These are phyloP conservation scores for Pichia cactophila DNA, from an alignment of 1,139 yeast species.

Conservation along the genomic window DNA sequence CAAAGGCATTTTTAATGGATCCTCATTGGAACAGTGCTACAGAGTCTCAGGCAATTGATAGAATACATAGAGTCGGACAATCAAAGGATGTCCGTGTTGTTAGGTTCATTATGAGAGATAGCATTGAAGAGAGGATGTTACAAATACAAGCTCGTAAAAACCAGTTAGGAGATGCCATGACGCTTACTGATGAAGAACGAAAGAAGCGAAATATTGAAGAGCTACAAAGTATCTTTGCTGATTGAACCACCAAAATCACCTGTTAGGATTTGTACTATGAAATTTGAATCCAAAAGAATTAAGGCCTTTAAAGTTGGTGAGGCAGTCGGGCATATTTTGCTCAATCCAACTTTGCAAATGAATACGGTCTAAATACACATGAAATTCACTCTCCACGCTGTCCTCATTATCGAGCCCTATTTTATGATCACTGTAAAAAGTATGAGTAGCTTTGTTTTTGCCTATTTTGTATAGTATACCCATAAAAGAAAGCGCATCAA, in stretches of 20 bases:
- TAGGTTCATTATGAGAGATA: slow-evolving; percentile 72
- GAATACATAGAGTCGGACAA: slow-evolving; percentile 91
- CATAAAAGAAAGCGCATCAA: slow-evolving; percentile 58
- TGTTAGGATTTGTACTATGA: not conserved
- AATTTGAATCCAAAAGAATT: not conserved
- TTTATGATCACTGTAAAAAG: slow-evolving; percentile 23
- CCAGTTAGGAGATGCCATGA: slow-evolving; percentile 79
- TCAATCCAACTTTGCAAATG: slow-evolving; percentile 25
- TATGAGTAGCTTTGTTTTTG: slow-evolving; percentile 19
- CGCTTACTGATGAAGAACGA: slow-evolving; percentile 67
- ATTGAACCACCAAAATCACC: not conserved
- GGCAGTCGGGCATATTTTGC: slow-evolving; percentile 12
- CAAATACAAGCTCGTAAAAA: slow-evolving; percentile 80
- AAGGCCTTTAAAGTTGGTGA: not conserved
- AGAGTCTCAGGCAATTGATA: slow-evolving; percentile 92
- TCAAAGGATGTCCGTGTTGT: slow-evolving; percentile 61
- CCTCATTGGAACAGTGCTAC: slow-evolving; percentile 98
- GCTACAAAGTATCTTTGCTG: slow-evolving; percentile 56
- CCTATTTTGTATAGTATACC: slow-evolving; percentile 35
- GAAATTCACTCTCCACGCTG: slow-evolving; percentile 19
- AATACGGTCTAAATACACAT: slow-evolving; percentile 19
- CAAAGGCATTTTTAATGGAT: slow-evolving; percentile 86
- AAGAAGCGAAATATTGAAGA: slow-evolving; percentile 73
- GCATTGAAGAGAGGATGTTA: slow-evolving; percentile 89
- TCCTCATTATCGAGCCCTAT: slow-evolving; percentile 15